Evolutionary conservation across 108 stramenopile genomes (phyloP).

Genomic region (Conticribra guillardii): DNA sequence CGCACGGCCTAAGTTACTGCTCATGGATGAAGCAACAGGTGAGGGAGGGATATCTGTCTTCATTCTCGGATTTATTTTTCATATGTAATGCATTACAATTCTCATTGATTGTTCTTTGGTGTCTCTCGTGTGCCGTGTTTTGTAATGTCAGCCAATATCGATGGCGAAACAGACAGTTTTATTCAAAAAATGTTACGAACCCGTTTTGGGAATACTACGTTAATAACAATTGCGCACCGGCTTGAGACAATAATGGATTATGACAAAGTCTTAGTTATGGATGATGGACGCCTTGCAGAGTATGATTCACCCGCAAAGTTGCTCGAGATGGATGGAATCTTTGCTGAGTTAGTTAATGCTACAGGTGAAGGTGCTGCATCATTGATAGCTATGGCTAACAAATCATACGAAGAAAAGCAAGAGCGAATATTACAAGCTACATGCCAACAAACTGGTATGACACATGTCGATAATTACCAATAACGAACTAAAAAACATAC

Average conservation of each 20-base stretch:
- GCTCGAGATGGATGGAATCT: constrained; percentile 69
- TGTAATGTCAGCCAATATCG: constrained; percentile 66
- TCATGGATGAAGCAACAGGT: constrained; percentile 86
- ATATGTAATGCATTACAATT: no score
- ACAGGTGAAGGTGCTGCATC: constrained; percentile 67
- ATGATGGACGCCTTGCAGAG: constrained; percentile 84
- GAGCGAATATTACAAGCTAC: background rate
- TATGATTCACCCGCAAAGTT: constrained; percentile 84
- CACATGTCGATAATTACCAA: background rate
- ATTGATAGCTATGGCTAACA: constrained; percentile 42
- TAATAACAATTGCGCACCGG: constrained; percentile 93
- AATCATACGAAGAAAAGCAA: constrained; percentile 15
- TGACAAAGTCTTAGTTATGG: constrained; percentile 90
- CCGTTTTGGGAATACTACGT: constrained; percentile 80
- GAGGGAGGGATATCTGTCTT: no score
- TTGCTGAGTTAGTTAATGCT: constrained; percentile 77
- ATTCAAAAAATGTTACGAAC: constrained; percentile 91
- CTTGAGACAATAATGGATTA: constrained; percentile 96
- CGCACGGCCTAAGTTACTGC: constrained; percentile 68
- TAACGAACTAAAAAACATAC: background rate
- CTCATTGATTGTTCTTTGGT: background rate
- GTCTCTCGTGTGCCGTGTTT: background rate
- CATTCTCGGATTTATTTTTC: no score
- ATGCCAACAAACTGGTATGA: no score
- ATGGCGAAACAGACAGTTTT: constrained; percentile 84